Evolutionary conservation across 129 eudicot species (phyloP), one percentile per base, ranked within the genome.

Genomic region (Sambucus nigra): DNA sequence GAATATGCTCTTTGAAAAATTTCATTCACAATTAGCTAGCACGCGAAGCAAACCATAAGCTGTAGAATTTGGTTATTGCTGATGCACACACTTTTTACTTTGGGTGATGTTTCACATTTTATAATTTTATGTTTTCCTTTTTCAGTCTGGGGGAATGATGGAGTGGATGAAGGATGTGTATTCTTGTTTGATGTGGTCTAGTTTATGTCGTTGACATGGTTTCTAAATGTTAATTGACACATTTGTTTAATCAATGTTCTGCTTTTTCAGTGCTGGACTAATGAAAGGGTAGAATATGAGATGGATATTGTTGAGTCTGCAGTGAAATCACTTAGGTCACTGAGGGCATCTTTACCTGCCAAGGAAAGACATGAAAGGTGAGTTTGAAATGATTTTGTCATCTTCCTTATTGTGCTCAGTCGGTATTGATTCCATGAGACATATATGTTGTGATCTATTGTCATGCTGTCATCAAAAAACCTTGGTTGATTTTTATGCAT

Each of bases 311-410:
- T 91, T 20, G 93, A 81, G 63, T 73, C 85, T 49, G 80, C 83
- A 31, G 88, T 79, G 27, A 82, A 61, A 66, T 67, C 79, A 44
- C 72, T 82, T 14, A 76, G 99, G 82, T 85, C 94, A 28, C 80
- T 81, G 40, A 76, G 78, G 44, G 66, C 94, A 47, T 66, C 58
- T 13, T 16, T 88, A 65, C 81, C 89, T 35, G 71, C 91, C 12
- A 75, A 74, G 19, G 95, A 85, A 65, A 74, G 82, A 52, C 61
- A 66, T 55, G 86, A 72, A 76, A 86, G 80, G 99, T 91, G 71
- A 46, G 6, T 52, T 22, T 50, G 45, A 20, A 15, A 42, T 13
- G 15, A 16, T 42, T 18, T 15, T 42, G 1, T 1, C 2, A 16
- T 9, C 16, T 15, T 16, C 16, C 19, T 16, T 1, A n/a, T n/a